Conservation (phyloP, 2,329 filamentous ascomycete genomes). For the Colletotrichum cordylinicola region DNA sequence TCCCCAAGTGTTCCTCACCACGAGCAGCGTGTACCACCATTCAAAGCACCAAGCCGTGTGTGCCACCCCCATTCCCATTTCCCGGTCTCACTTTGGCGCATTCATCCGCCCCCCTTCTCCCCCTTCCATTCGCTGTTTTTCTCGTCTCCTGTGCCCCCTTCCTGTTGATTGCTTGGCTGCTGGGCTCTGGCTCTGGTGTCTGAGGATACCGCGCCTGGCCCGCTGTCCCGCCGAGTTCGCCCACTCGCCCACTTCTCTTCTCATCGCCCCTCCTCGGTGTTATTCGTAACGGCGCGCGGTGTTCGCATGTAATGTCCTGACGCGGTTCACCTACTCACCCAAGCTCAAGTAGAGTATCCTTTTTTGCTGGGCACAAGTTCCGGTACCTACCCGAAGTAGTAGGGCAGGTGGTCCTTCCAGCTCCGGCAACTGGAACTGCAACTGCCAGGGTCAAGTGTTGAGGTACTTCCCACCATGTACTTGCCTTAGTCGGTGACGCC, state of each 20-base stretch:
- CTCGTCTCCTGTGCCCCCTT: neutral
- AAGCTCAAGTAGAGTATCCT: neutral
- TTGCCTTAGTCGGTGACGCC: slow-evolving; percentile 20
- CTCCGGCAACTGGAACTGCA: neutral
- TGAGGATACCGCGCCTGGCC: neutral
- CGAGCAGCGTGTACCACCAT: neutral
- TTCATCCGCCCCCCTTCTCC: slow-evolving; percentile 11
- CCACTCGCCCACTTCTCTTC: neutral
- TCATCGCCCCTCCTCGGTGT: neutral
- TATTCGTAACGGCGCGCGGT: slow-evolving; percentile 14
- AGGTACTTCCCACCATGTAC: slow-evolving; percentile 1
- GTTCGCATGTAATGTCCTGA: neutral
- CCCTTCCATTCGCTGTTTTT: neutral
- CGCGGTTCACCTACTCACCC: neutral
- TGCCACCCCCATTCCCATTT: slow-evolving; percentile 3
- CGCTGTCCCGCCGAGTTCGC: slow-evolving; percentile 8
- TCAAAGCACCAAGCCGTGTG: neutral
- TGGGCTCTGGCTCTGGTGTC: neutral
- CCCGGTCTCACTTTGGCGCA: slow-evolving; percentile 6
- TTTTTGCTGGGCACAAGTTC: neutral
- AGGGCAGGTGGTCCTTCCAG: neutral
- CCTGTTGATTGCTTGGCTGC: neutral
- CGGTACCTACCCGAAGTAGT: neutral
- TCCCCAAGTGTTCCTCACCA: neutral
- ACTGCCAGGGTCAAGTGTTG: slow-evolving; percentile 1